Base-by-base conservation (phyloP, 2,329 filamentous ascomycete genomes). In the Beauveria pseudobassiana region DNA sequence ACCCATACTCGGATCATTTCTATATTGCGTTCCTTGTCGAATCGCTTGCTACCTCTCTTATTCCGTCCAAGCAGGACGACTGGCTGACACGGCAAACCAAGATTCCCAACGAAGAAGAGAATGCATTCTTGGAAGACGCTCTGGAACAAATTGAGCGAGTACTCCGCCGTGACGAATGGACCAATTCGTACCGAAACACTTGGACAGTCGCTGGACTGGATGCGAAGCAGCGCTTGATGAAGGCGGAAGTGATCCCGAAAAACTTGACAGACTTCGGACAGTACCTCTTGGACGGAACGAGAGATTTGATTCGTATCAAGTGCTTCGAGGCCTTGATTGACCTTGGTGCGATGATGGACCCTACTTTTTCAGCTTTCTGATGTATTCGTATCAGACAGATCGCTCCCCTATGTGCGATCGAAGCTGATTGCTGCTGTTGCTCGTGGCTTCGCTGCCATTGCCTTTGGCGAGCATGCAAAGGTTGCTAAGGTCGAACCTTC, bases 1-100 rank as follows among this genome's bases (percentile, higher is more conserved):
- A 99, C 68, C 76, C 87, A 55, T 96, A 86, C 70, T 96, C 93
- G 5, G 96, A 99, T 69, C 88, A 93, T 64, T 87, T 90, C 69
- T 99, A 97, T 71, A 85, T 99, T 59, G 87, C 91, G 8, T 89
- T 83, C 24, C 80, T 99, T 26, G 89, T 99, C 9, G 78, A 80
- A 48, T 80, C 82, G 0, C 73, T 88, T 28, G 80, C 85, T 1
- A 80, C 79, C 0, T 85, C 82, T n/a, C 75, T 87, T 28, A 79
- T 87, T 54, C 79, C 80, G 0, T 72, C 74, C 46, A 75, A 79
- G 63, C 70, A 75, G 68, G 75, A 79, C 40, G 76, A 82, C 65
- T 72, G 77, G 74, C 71, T 76, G 65, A 68, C 79, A 65, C 67
- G 76, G 22, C 77, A 77, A 61, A 77, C 79, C 49, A 77, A 78